Conservation (phyloP, 192 early-diverging fungal genomes). For the Mortierella antarctica region DNA sequence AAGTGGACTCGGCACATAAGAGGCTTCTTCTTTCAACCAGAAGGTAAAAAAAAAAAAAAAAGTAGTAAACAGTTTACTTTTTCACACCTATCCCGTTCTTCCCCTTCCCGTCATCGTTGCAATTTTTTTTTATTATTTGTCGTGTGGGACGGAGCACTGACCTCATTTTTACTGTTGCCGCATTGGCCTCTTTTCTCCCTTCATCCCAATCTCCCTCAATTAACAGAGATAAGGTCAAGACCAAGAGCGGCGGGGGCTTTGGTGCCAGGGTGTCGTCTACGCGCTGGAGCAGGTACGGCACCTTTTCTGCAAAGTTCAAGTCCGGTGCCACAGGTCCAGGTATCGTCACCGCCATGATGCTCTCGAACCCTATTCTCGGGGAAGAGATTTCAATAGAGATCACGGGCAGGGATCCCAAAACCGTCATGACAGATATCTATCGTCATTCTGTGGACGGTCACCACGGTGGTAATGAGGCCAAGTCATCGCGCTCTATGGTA, state of each 20-base stretch:
- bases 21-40: conserved; percentile 36
- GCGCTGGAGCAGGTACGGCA: conserved; percentile 68
- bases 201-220: conserved; percentile 23
- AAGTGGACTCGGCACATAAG: conserved; percentile 27
- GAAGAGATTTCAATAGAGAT: conserved; percentile 46
- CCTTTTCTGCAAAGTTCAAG: conserved; percentile 61
- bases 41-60: conserved; percentile 51
- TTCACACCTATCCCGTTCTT: neutral
- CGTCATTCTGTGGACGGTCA: neutral
- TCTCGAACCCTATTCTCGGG: conserved; percentile 57
- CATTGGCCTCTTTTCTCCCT: neutral
- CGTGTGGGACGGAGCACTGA: neutral
- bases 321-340: conserved; percentile 64
- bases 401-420: conserved; percentile 33
- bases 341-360: conserved; percentile 64
- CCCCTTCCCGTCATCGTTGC: neutral
- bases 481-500: neutral
- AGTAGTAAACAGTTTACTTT: conserved; percentile 1
- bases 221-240: conserved; percentile 35
- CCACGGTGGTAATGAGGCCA: neutral
- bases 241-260: conserved; percentile 57
- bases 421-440: conserved; percentile 34
- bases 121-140: neutral
- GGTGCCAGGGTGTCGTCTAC: conserved; percentile 68
- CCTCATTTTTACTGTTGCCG: neutral